Evolutionary conservation across 2,329 filamentous ascomycete species (phyloP).

Genomic region (Xylaria sp.): DNA sequence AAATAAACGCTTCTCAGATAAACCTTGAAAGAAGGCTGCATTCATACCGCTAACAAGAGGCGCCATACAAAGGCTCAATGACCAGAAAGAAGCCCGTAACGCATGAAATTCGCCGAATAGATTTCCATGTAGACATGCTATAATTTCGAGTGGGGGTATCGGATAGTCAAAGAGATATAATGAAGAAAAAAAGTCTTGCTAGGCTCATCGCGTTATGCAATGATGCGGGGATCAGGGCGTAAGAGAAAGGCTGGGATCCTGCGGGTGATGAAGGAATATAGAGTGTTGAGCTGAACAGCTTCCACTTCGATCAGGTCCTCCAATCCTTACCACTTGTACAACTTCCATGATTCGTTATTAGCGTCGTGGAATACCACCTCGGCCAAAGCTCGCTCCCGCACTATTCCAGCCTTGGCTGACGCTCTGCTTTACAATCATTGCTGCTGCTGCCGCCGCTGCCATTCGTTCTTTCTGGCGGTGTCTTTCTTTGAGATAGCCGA

Average conservation of each 20-base stretch:
- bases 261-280: slow-evolving; percentile 10
- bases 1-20: background rate
- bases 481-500: slow-evolving; percentile 84
- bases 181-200: slow-evolving; percentile 10
- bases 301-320: background rate
- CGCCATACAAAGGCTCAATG: background rate
- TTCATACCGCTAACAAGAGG: background rate
- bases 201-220: slow-evolving; percentile 3
- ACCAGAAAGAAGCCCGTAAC: background rate
- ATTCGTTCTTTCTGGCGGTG: slow-evolving; percentile 93
- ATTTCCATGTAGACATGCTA: slow-evolving; percentile 7
- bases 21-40: background rate
- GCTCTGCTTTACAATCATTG: slow-evolving; percentile 94
- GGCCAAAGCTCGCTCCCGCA: slow-evolving; percentile 46
- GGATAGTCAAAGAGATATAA: slow-evolving; percentile 10
- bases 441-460: slow-evolving; percentile 86
- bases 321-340: slow-evolving; percentile 21
- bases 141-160: slow-evolving; percentile 27
- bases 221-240: slow-evolving; percentile 21
- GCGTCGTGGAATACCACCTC: slow-evolving; percentile 53
- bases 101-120: background rate
- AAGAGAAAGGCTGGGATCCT: background rate
- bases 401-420: slow-evolving; percentile 64
- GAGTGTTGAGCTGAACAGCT: background rate
- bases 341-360: slow-evolving; percentile 39